These are phyloP conservation scores for Alternaria incomplexa DNA, from an alignment of 2,329 filamentous ascomycete species.

Conservation along the genomic window DNA sequence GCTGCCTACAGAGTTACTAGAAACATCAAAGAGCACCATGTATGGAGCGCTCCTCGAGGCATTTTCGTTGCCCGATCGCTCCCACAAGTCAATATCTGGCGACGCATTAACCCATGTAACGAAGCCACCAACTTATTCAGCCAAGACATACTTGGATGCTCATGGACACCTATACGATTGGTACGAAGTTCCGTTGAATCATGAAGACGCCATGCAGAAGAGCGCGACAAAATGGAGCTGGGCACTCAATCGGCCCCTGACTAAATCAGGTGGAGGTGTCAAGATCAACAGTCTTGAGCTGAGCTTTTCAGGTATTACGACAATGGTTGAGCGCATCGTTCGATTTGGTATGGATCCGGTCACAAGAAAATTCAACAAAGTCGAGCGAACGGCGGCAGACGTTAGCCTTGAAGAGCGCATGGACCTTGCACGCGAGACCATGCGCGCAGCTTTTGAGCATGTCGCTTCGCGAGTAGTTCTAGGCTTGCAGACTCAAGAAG, in stretches of 20 bases:
- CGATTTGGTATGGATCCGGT: slow-evolving; percentile 43
- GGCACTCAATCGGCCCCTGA: slow-evolving; percentile 72
- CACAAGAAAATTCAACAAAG: slow-evolving; percentile 37
- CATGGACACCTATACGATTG: slow-evolving; percentile 42
- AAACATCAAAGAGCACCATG: slow-evolving; percentile 67
- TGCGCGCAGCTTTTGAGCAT: slow-evolving; percentile 88
- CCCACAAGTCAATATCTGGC: slow-evolving; percentile 1
- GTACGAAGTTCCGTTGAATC: slow-evolving; percentile 66
- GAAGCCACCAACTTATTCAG: slow-evolving; percentile 12
- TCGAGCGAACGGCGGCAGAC: slow-evolving; percentile 37
- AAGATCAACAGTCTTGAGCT: slow-evolving; percentile 43
- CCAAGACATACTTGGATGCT: slow-evolving; percentile 24
- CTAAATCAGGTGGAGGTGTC: slow-evolving; percentile 50
- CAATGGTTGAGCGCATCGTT: slow-evolving; percentile 66
- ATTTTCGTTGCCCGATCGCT: slow-evolving; percentile 71
- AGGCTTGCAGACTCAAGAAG: slow-evolving; percentile 59
- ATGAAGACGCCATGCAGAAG: slow-evolving; percentile 63
- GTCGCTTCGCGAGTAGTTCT: slow-evolving; percentile 76
- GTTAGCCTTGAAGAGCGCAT: slow-evolving; percentile 67
- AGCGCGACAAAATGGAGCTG: slow-evolving; percentile 64
- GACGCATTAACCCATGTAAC: neutral
- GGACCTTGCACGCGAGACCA: slow-evolving; percentile 72
- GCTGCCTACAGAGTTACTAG: slow-evolving; percentile 67
- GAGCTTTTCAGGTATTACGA: slow-evolving; percentile 73
- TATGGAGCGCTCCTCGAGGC: slow-evolving; percentile 81